Percentiles rank a stretch among this genome's conserved stretches.
Evolutionary conservation across 257 asterid species (phyloP).

Genomic region (Anisodus tanguticus): DNA sequence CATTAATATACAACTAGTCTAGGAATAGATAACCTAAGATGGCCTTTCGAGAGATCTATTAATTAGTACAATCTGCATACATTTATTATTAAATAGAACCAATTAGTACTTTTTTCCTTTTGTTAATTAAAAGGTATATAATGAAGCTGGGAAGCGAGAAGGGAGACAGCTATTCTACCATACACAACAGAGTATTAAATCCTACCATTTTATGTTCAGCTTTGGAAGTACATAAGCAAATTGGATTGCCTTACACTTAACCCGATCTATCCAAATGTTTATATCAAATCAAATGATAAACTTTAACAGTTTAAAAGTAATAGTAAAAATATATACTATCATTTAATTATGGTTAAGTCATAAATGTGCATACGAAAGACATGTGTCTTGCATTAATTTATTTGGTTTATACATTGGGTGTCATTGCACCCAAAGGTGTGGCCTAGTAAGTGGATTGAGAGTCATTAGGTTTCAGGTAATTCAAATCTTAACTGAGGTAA

Average conservation of each 20-base stretch:
- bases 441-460: not conserved
- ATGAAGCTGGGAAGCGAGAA: not conserved
- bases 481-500: not conserved
- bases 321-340: not conserved
- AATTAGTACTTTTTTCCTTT: not conserved
- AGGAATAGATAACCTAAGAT: slow-evolving; percentile 49
- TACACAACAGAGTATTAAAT: not conserved
- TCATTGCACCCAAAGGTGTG: not conserved
- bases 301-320: too few relatives aligned
- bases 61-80: not conserved
- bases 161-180: not conserved
- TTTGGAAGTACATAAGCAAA: not conserved
- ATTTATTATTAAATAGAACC: not conserved
- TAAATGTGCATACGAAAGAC: not conserved
- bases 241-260: not conserved
- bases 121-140: not conserved
- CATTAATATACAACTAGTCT: not conserved
- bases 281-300: not conserved
- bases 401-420: not conserved
- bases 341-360: not conserved
- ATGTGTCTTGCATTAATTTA: not conserved
- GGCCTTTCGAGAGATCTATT: slow-evolving; percentile 34
- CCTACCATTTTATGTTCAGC: not conserved
- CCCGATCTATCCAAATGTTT: not conserved
- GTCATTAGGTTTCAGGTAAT: not conserved